Base-by-base conservation (phyloP, 1,284 basidiomycete species). In the Sanghuangporus baumii region DNA sequence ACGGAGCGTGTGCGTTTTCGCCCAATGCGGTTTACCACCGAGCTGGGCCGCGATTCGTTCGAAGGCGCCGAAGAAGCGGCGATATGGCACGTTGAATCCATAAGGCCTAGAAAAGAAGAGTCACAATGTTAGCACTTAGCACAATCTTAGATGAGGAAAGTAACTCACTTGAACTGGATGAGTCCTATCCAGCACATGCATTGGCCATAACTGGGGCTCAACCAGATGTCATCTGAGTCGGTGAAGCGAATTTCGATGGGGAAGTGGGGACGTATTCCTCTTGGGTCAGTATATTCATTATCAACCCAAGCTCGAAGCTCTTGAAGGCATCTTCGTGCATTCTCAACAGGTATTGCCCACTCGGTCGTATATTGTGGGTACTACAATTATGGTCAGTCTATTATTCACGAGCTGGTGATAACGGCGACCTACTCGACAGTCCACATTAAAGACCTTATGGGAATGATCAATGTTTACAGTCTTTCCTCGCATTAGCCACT, bases 111-210 rank as follows among this genome's bases (percentile, higher is more conserved):
- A 48, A 61, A 57, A 55, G 38, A 55, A 51, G 47, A 47, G 57
- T 51, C 63, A 18, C 63, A 34, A 61, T 43, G 61, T 64, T 60
- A 62, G 47, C 57, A 40, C 63, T 37, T 20, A 20, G 58, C 38
- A 37, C 61, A 59, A 64, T 47, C 62, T 62, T 51, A 65, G 36
- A 36, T 59, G 50, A 16, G 36, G 37, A 36, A 54, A 43, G 36
- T n/a, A 5, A 75, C 91, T 71, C 66, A 96, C 94, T 93, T 93
- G 79, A 89, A 99, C 71, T 96, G 93, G 20, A 98, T 86, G 58
- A 98, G 85, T n/a, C 97, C 96, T 65, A 99, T 94, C 89, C 94
- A 99, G 70, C 89, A 92, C 14, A 90, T 96, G 72, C 79, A 81
- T 63, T 87, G 82, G 26, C 89, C 91, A 71, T 87, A 87, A 68